These are phyloP conservation scores for Phycomyces blakesleeanus DNA, from an alignment of 192 early-diverging fungal genomes.

Conservation along the genomic window DNA sequence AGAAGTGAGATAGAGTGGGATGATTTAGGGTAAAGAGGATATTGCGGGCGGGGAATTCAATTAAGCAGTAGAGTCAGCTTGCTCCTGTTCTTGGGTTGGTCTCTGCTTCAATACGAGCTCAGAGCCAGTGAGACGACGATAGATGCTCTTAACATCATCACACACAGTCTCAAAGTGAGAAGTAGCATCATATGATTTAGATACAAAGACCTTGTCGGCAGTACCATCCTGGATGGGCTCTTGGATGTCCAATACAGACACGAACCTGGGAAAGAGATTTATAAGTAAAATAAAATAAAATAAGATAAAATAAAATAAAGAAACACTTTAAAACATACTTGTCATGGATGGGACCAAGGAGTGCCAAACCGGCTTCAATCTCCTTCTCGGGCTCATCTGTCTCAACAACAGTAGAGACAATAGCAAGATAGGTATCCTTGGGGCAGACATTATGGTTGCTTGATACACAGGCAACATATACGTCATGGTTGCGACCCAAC, in stretches of 20 bases:
- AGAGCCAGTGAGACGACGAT: conserved; percentile 74
- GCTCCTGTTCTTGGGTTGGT: conserved; percentile 39
- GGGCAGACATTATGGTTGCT: conserved; percentile 89
- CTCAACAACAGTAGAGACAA: conserved; percentile 96
- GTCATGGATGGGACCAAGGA: conserved; percentile 87
- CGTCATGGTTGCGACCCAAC: conserved; percentile 88
- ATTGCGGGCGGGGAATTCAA: not conserved
- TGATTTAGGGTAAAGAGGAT: not conserved
- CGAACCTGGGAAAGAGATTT: conserved; percentile 54
- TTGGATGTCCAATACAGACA: conserved; percentile 77
- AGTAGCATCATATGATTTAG: conserved; percentile 96
- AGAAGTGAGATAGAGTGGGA: not conserved
- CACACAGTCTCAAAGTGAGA: conserved; percentile 99
- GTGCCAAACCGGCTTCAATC: conserved; percentile 79
- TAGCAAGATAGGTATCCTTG: conserved; percentile 86
- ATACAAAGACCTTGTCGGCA: conserved; percentile 81
- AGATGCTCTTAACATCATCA: conserved; percentile 93
- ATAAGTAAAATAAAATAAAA: too few relatives aligned
- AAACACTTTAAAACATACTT: conserved; percentile 49
- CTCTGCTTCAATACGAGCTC: conserved; percentile 75
- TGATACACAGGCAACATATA: conserved; percentile 93
- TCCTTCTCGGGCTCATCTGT: conserved; percentile 88
- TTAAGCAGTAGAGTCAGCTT: not conserved
- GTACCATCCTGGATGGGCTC: conserved; percentile 86
- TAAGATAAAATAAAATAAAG: not conserved